Evolutionary conservation across 306 rosid species (phyloP).

Genomic region (Begonia loranthoides): DNA sequence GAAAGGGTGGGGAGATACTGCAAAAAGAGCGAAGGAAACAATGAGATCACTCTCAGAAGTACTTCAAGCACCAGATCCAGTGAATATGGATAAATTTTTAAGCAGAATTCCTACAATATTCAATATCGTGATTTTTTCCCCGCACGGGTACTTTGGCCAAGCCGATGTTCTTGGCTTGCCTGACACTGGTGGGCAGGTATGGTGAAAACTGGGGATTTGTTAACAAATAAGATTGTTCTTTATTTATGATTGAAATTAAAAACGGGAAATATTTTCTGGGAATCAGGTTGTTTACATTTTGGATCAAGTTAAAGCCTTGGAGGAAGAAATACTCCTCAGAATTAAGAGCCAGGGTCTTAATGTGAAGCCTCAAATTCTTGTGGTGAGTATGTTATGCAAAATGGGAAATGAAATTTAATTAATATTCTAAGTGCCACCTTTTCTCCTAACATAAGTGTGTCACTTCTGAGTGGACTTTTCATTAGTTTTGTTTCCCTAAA

Average conservation of each 20-base stretch:
- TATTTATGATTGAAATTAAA: too few species aligned
- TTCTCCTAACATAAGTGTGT: too few species aligned
- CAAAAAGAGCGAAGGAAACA: conserved; percentile 60
- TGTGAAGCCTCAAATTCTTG: conserved; percentile 76
- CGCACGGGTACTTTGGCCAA: conserved; percentile 96
- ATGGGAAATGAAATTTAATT: too few species aligned
- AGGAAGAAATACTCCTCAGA: conserved; percentile 60
- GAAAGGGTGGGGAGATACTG: conserved; percentile 90
- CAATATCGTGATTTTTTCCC: conserved; percentile 70
- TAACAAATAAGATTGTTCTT: background rate
- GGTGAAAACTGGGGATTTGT: background rate
- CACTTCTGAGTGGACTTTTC: too few species aligned
- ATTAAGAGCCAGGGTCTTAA: conserved; percentile 64
- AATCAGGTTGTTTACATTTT: conserved; percentile 76
- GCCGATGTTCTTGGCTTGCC: conserved; percentile 91
- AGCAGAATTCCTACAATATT: conserved; percentile 67
- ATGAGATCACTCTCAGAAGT: conserved; percentile 55
- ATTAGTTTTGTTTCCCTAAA: background rate
- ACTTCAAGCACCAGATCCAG: conserved; percentile 80
- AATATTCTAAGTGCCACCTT: too few species aligned
- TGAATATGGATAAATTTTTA: conserved; percentile 45
- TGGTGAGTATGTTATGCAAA: conserved; percentile 30
- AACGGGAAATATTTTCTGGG: too few species aligned
- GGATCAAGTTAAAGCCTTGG: conserved; percentile 87
- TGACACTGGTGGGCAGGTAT: conserved; percentile 96